Conservation (phyloP, 2,329 filamentous ascomycete species). For the Aspergillus calidoustus region DNA sequence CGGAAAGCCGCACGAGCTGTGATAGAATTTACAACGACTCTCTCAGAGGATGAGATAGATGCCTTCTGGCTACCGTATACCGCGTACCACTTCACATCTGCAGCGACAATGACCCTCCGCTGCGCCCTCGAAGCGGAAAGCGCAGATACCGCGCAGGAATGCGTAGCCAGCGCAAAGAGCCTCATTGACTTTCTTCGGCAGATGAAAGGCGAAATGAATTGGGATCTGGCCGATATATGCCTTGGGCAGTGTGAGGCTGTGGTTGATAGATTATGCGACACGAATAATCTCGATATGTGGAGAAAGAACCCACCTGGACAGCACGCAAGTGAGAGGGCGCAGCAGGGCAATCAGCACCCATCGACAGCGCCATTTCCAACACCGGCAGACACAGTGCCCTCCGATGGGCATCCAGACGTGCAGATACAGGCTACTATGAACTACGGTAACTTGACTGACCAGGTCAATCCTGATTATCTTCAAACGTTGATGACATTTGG, state of each 20-base stretch:
- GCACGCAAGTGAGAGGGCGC: not conserved
- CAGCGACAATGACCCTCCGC: slow-evolving; percentile 8
- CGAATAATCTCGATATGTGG: slow-evolving; percentile 10
- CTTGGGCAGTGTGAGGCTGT: slow-evolving; percentile 13
- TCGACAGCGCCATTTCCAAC: not conserved
- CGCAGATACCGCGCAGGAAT: slow-evolving; percentile 7
- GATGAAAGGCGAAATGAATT: slow-evolving; percentile 5
- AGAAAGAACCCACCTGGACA: slow-evolving; percentile 7
- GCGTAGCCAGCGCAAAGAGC: slow-evolving; percentile 6
- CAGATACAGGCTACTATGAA: not conserved
- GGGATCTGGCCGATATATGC: slow-evolving; percentile 15
- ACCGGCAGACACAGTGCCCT: not conserved
- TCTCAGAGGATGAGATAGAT: not conserved
- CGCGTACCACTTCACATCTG: slow-evolving; percentile 15
- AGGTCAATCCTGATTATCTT: not conserved
- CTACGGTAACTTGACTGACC: not conserved
- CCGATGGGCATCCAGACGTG: not conserved
- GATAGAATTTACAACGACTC: slow-evolving; percentile 3
- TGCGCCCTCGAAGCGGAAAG: slow-evolving; percentile 13
- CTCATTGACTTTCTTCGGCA: slow-evolving; percentile 5
- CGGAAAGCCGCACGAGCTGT: slow-evolving; percentile 10
- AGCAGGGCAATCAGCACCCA: not conserved
- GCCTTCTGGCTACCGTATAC: slow-evolving; percentile 13
- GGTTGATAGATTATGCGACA: slow-evolving; percentile 9
- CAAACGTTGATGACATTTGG: slow-evolving; percentile 13